These are phyloP conservation scores for Cyberlindnera petersonii DNA, from an alignment of 805 yeast species.

Conservation along the genomic window DNA sequence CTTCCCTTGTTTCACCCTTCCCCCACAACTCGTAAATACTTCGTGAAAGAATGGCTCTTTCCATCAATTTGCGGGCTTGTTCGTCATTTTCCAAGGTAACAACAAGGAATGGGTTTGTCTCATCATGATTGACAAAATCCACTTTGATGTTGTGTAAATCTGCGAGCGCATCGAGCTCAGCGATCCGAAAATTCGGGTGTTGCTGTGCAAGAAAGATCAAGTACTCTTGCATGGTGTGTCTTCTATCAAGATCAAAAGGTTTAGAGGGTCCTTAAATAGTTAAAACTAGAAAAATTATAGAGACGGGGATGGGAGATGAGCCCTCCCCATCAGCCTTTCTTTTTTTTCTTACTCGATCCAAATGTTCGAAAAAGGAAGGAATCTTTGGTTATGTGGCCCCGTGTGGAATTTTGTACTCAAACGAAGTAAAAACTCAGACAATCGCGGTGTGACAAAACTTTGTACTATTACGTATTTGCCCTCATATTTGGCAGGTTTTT, in stretches of 20 bases:
- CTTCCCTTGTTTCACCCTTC: slow-evolving; percentile 49
- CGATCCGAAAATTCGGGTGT: slow-evolving; percentile 69
- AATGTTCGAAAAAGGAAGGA: neutral
- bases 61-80: slow-evolving; percentile 59
- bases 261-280: too few species aligned
- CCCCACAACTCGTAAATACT: slow-evolving; percentile 89
- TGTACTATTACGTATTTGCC: too few species aligned
- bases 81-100: slow-evolving; percentile 64
- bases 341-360: too few species aligned
- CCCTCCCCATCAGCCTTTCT: too few species aligned
- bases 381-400: too few species aligned
- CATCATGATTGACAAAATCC: slow-evolving; percentile 58
- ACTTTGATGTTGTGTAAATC: slow-evolving; percentile 50
- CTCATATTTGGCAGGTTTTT: too few species aligned
- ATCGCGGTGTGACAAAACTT: too few species aligned
- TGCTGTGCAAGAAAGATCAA: slow-evolving; percentile 82
- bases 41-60: slow-evolving; percentile 64
- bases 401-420: too few species aligned
- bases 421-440: too few species aligned
- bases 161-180: slow-evolving; percentile 85
- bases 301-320: too few species aligned
- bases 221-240: slow-evolving; percentile 47
- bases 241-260: neutral
- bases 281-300: too few species aligned
- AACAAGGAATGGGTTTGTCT: slow-evolving; percentile 63